phyloP scores from a whole-genome alignment of 2,329 filamentous ascomycete species.

The Chaetomiaceae sp. region DNA sequence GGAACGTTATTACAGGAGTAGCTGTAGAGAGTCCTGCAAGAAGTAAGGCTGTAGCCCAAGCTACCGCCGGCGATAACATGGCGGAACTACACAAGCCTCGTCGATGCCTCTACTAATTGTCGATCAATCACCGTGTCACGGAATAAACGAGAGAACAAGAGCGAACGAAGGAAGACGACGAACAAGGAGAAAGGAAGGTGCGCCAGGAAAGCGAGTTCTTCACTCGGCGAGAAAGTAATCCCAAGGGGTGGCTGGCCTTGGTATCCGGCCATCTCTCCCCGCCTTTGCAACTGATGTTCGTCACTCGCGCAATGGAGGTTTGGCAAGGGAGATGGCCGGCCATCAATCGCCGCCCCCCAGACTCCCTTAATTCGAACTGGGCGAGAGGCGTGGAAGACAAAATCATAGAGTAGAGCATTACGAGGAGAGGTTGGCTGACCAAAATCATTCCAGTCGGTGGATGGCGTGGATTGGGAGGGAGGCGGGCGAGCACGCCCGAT shows the following conservation, averaged over 20 bases:
- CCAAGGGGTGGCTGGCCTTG: conserved; percentile 17
- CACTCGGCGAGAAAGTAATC: conserved; percentile 1
- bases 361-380: not conserved
- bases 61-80: conserved; percentile 25
- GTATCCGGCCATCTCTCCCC: not conserved
- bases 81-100: conserved; percentile 6
- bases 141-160: not conserved
- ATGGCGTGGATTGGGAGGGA: conserved; percentile 9
- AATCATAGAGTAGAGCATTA: conserved; percentile 7
- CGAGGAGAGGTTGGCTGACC: conserved; percentile 18
- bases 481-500: not conserved
- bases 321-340: conserved; percentile 8
- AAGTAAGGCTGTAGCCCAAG: conserved; percentile 31
- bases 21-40: conserved; percentile 33
- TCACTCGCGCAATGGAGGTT: not conserved
- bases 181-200: not conserved
- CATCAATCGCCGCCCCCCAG: conserved; percentile 5
- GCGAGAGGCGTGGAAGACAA: not conserved
- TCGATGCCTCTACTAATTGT: not conserved
- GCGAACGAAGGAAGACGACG: not conserved
- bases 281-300: conserved; percentile 17
- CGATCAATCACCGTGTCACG: not conserved
- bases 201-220: not conserved
- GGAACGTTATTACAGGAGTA: conserved; percentile 54
- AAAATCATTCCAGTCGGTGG: conserved; percentile 14